Conservation (phyloP, 805 yeast genomes). For the Saccharomyces kudriavzevii region DNA sequence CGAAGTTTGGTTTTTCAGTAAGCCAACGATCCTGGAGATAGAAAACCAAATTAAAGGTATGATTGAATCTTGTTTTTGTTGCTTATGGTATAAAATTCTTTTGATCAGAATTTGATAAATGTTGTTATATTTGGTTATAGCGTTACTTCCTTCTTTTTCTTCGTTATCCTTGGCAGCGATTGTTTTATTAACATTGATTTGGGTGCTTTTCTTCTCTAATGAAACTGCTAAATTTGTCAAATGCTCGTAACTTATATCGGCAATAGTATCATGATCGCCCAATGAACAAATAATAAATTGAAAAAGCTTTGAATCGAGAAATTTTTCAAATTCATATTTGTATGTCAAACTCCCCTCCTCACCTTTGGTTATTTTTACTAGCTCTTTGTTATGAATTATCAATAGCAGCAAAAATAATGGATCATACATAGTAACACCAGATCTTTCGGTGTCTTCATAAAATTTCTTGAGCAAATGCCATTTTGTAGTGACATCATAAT, state of each 20-base stretch:
- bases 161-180: conserved; percentile 37
- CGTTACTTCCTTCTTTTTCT: conserved; percentile 34
- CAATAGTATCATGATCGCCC: conserved; percentile 23
- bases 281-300: conserved; percentile 40
- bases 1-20: conserved; percentile 64
- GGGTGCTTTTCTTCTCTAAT: neutral
- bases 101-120: conserved; percentile 46
- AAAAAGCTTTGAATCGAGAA: conserved; percentile 51
- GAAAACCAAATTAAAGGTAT: conserved; percentile 47
- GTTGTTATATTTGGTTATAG: conserved; percentile 47
- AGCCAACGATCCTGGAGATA: conserved; percentile 47
- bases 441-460: conserved; percentile 20
- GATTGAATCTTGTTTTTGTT: conserved; percentile 18
- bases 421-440: conserved; percentile 44
- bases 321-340: conserved; percentile 44
- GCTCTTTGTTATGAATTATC: conserved; percentile 56
- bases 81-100: conserved; percentile 29
- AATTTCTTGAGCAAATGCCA: conserved; percentile 5
- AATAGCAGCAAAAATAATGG: conserved; percentile 60
- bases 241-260: conserved; percentile 22
- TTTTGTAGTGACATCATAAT: neutral
- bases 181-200: neutral
- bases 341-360: conserved; percentile 21
- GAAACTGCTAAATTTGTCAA: neutral
- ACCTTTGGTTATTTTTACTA: conserved; percentile 35